A percentile compares a stretch with the other conserved stretches of the same genome.
Conservation (phyloP, 2,329 filamentous ascomycete genomes). For the Grosmannia penicillata region DNA sequence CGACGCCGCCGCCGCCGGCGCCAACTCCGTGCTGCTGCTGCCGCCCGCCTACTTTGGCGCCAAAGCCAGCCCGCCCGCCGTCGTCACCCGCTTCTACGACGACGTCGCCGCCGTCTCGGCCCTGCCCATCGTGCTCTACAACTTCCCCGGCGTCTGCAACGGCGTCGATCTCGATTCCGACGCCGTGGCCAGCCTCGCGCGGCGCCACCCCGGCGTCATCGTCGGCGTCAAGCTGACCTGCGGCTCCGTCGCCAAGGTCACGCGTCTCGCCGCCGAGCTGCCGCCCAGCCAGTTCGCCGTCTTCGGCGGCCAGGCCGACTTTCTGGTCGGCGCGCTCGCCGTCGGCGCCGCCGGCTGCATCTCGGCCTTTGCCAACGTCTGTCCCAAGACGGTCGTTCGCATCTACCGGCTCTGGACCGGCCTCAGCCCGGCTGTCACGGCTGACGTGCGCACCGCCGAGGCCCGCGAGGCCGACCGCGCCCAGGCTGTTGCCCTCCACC, state of each 20-base stretch:
- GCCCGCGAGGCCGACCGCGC: slow-evolving; percentile 31
- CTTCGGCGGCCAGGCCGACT: slow-evolving; percentile 61
- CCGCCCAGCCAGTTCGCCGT: slow-evolving; percentile 44
- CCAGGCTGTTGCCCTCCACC: slow-evolving; percentile 46
- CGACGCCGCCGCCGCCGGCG: slow-evolving; percentile 45
- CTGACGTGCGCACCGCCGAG: slow-evolving; percentile 7
- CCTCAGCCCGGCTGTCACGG: not conserved
- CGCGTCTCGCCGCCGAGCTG: slow-evolving; percentile 38
- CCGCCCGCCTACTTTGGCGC: slow-evolving; percentile 48
- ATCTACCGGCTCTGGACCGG: slow-evolving; percentile 45
- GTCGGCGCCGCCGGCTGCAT: slow-evolving; percentile 46
- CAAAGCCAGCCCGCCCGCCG: slow-evolving; percentile 40
- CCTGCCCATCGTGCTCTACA: slow-evolving; percentile 49
- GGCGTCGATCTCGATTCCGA: slow-evolving; percentile 55
- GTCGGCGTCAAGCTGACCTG: slow-evolving; percentile 35
- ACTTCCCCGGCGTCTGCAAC: slow-evolving; percentile 55
- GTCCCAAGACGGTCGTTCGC: slow-evolving; percentile 37
- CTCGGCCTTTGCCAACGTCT: slow-evolving; percentile 48
- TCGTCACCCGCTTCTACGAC: slow-evolving; percentile 44
- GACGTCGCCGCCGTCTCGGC: slow-evolving; percentile 36
- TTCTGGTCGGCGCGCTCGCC: slow-evolving; percentile 43
- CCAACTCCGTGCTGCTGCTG: slow-evolving; percentile 45
- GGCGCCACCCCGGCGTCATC: slow-evolving; percentile 10
- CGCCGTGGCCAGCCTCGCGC: slow-evolving; percentile 37
- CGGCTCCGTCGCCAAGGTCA: slow-evolving; percentile 59